Evolutionary conservation across 208 protist genomes (phyloP), one percentile per base, ranked within the genome.

Genomic region (Leishmania aethiopica): DNA sequence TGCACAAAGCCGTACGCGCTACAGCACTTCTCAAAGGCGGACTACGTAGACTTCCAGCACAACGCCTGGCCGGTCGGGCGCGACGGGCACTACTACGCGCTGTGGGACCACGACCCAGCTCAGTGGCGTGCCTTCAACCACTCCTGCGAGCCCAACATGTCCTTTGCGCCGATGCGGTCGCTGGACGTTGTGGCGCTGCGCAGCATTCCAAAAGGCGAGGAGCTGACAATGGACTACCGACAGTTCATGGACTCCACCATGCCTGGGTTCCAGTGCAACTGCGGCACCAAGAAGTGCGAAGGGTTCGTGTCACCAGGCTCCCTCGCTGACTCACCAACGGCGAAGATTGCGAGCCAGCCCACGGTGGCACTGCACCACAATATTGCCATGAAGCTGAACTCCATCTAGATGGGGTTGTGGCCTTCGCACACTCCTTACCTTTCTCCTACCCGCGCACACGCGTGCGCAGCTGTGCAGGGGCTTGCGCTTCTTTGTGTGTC

Each of bases 221-320:
- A 97, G 85, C 89, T 98, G 60, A 98, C 95, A 42, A 96, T 97
- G 89, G 95, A 98, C 86, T 98, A 96, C 83, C 87, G 92, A n/a
- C 81, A 88, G 40, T 95, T 97, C 77, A 94, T 93, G 90, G 93
- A 97, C 85, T 83, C 83, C 10, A 93, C 83, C 55, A 96, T 96
- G 92, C 91, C 89, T 4, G 84, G 86, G 19, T 95, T 96, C 74
- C 42, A 87, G 72, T 98, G 95, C 84, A 76, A 81, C 70, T 98
- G 95, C 79, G 84, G 87, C 60, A 70, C 84, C 28, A 32, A 78
- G 3, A 82, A 87, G 42, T 98, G 93, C 69, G 83, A 83, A 47
- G 88, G 88, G 0, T 86, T 86, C 49, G 88, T 96, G 25, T 84
- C 76, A 51, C 84, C 87, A 13, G 88, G 89, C 59, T 90, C 82